Conservation (phyloP, 768 basidiomycete genomes). For the Lactarius deliciosus region DNA sequence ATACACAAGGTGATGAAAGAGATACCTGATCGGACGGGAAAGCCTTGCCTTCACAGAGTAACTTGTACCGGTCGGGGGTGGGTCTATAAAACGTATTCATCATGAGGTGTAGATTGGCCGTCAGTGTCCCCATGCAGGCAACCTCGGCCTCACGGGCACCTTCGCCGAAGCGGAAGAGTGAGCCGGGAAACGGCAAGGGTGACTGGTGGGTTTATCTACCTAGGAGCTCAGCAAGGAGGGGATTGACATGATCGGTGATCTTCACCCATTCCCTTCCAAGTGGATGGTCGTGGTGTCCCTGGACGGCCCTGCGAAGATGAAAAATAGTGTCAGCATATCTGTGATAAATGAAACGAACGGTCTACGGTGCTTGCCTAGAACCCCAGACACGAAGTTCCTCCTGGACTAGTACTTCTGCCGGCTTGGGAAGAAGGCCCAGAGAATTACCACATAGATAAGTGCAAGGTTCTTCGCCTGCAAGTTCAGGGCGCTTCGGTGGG, state of each 20-base stretch:
- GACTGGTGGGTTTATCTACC: slow-evolving; percentile 48
- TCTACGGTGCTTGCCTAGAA: slow-evolving; percentile 47
- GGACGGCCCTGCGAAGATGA: slow-evolving; percentile 60
- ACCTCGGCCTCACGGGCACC: slow-evolving; percentile 89
- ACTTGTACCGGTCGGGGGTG: slow-evolving; percentile 80
- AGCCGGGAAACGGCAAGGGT: slow-evolving; percentile 9
- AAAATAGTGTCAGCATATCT: slow-evolving; percentile 22
- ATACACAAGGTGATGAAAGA: neutral
- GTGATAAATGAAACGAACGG: slow-evolving; percentile 27
- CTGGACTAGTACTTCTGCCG: slow-evolving; percentile 66
- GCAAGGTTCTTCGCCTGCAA: slow-evolving; percentile 50
- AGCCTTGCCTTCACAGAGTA: slow-evolving; percentile 89
- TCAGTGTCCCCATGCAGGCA: slow-evolving; percentile 93
- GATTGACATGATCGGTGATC: slow-evolving; percentile 69
- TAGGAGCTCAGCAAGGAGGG: slow-evolving; percentile 75
- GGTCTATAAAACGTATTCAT: slow-evolving; percentile 95
- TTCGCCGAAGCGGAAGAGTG: slow-evolving; percentile 38
- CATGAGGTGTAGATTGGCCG: slow-evolving; percentile 93
- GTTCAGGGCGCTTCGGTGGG: slow-evolving; percentile 20
- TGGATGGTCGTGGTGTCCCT: slow-evolving; percentile 91
- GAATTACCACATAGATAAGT: slow-evolving; percentile 97
- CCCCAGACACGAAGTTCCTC: slow-evolving; percentile 88
- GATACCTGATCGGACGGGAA: slow-evolving; percentile 95
- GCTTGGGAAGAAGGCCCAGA: slow-evolving; percentile 77
- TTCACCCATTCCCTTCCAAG: slow-evolving; percentile 78